These are phyloP conservation scores for Cucurbita moschata DNA, from an alignment of 306 rosid genomes.

Conservation along the genomic window DNA sequence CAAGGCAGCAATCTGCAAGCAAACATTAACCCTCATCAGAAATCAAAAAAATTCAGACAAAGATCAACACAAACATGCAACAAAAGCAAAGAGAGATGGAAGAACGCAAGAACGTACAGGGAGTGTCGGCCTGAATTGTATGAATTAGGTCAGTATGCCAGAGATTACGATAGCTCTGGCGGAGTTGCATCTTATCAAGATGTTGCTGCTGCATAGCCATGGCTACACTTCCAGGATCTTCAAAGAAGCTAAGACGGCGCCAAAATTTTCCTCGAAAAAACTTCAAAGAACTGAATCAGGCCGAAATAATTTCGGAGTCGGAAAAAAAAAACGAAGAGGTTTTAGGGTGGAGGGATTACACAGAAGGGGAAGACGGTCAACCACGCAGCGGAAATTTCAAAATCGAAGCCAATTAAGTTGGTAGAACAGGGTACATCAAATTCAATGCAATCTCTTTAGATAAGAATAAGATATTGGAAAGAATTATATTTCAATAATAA, in stretches of 20 bases:
- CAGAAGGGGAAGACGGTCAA: not conserved
- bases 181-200: slow-evolving; percentile 68
- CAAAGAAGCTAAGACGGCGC: not conserved
- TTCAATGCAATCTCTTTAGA: not conserved
- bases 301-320: not conserved
- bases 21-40: slow-evolving; percentile 7
- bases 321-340: not conserved
- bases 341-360: not conserved
- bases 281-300: not conserved
- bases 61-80: not conserved
- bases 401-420: not conserved
- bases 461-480: too few species aligned
- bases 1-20: slow-evolving; percentile 64
- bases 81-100: not conserved
- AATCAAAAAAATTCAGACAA: not conserved
- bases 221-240: not conserved
- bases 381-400: not conserved
- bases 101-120: slow-evolving; percentile 18
- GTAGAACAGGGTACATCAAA: not conserved
- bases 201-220: slow-evolving; percentile 49
- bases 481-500: too few species aligned
- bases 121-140: slow-evolving; percentile 54
- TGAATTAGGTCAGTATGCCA: slow-evolving; percentile 64
- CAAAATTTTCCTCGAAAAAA: not conserved
- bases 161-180: slow-evolving; percentile 67